These are phyloP conservation scores for Xylogone sp. DNA, from an alignment of 2,329 filamentous ascomycete genomes.

Conservation along the genomic window DNA sequence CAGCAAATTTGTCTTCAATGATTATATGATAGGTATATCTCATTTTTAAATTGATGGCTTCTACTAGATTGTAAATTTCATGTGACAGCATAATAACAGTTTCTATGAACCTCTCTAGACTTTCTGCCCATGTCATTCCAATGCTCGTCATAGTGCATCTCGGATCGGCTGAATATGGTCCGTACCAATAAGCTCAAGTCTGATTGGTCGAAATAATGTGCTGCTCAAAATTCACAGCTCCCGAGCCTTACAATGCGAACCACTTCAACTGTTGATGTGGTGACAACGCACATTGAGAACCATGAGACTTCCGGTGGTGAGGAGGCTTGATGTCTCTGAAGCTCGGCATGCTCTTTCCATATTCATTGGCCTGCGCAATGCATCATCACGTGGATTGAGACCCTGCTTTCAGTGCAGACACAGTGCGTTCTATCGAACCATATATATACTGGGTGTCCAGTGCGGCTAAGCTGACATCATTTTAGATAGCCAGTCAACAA, in stretches of 20 bases:
- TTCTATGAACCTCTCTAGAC: background rate
- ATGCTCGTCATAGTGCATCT: background rate
- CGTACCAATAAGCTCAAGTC: background rate
- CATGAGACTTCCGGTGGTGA: constrained; percentile 20
- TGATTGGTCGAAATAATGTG: background rate
- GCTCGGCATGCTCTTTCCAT: constrained; percentile 18
- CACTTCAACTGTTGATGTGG: background rate
- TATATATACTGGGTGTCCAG: background rate
- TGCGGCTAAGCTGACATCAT: background rate
- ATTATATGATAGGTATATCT: too few relatives aligned
- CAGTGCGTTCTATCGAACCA: constrained; percentile 2
- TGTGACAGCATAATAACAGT: too few relatives aligned
- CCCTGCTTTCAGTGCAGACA: constrained; percentile 23
- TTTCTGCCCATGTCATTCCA: background rate
- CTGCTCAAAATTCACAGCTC: background rate
- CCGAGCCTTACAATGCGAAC: background rate
- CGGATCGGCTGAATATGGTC: background rate
- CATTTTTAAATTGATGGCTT: too few relatives aligned
- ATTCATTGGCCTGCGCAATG: constrained; percentile 21
- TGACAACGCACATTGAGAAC: constrained; percentile 1
- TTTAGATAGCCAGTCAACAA: background rate
- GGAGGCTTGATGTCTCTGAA: constrained; percentile 11
- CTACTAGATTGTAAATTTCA: too few relatives aligned
- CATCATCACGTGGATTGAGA: constrained; percentile 8
- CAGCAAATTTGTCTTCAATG: too few relatives aligned